Base-by-base conservation (phyloP, 805 yeast species). In the Hanseniaspora pseudoguilliermondii region DNA sequence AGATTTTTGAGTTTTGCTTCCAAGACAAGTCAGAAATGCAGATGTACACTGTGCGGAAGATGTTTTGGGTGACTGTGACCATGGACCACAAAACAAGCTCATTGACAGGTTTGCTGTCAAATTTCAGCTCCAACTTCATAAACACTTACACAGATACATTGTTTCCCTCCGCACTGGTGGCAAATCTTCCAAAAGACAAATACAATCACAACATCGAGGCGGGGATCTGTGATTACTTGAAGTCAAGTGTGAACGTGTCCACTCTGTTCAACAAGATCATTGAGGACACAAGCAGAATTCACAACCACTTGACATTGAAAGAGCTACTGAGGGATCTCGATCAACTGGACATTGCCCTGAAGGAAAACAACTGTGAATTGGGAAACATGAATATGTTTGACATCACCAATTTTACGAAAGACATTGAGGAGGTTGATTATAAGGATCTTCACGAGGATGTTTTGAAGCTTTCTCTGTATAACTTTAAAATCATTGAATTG, bases 1-100 rank as follows among this genome's bases (percentile, higher is more conserved):
- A 56, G n/a, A 36, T 53, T 6, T 53, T 46, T 21, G 32, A 38
- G 15, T 48, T 46, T 21, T 38, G 44, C 20, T 54, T 27, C 35
- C 49, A 32, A 1, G 38, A 41, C 8, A 16, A 44, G 4, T 21
- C 42, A 9, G 42, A 50, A 2, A 47, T n/a, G 23, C 44, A 56
- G 5, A 40, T 34, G 44, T 56, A 56, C 32, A 20, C 53, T 32
- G 43, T 29, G 29, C 50, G 58, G 27, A 56, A 56, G 38, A 2
- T 56, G 7, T 56, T 41, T 20, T 56, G 58, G 58, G 13, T 21
- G 2, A 13, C 52, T 9, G 58, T 56, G 6, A 32, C 58, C 16
- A 25, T 56, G 34, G 55, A 56, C 15, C 54, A 40, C 9, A 56
- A 47, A n/a, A 46, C 54, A 4, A 43, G 51, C 8, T 44, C 55